These are phyloP conservation scores for Porcisia hertigi DNA, from an alignment of 208 protist genomes.

Conservation along the genomic window DNA sequence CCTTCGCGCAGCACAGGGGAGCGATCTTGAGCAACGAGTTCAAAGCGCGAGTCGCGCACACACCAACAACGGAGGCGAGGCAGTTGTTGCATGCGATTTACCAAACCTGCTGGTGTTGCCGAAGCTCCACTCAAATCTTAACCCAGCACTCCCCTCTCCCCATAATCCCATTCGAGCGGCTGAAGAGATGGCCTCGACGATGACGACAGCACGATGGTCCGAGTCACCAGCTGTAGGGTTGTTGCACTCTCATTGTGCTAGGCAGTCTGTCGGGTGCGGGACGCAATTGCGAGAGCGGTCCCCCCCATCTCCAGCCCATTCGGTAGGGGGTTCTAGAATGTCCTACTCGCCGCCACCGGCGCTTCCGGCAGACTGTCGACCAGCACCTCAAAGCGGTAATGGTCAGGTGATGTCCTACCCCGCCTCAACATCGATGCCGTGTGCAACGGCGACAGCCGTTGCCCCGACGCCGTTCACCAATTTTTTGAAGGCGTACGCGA, in stretches of 20 bases:
- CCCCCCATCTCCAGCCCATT: not conserved
- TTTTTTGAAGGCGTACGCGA: constrained; percentile 50
- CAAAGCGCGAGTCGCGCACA: not conserved
- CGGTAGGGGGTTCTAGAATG: not conserved
- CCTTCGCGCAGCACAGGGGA: not conserved
- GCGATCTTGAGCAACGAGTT: not conserved
- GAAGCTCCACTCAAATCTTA: not conserved
- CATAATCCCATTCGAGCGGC: not conserved
- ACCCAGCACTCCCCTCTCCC: not conserved
- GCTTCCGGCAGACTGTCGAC: not conserved
- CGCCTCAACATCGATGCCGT: not conserved
- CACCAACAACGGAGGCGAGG: too few species aligned
- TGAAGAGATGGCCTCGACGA: not conserved
- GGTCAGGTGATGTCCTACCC: constrained; percentile 1
- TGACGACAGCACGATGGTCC: not conserved
- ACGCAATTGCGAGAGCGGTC: not conserved
- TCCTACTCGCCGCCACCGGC: constrained; percentile 22
- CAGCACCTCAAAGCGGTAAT: not conserved
- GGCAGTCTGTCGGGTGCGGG: not conserved
- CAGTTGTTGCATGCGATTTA: not conserved
- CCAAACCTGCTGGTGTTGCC: not conserved
- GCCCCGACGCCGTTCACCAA: constrained; percentile 26
- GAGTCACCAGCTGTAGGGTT: constrained; percentile 15
- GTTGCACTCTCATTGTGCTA: constrained; percentile 17
- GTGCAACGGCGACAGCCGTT: not conserved